Conservation (phyloP, 2,329 filamentous ascomycete genomes). For the Diaporthe longicolla region DNA sequence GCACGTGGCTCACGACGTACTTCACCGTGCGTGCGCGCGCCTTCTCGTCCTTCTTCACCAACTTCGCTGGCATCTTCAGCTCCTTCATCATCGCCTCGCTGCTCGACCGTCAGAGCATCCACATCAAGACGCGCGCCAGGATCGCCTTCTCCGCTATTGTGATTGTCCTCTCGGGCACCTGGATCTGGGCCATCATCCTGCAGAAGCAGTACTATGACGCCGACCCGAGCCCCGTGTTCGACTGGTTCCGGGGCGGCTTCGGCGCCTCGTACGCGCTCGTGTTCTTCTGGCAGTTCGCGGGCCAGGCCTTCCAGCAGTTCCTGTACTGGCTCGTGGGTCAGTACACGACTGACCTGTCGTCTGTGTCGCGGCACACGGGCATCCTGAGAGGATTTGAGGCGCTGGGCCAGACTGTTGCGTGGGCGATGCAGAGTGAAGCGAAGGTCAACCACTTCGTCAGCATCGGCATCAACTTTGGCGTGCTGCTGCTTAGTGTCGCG, state of each 20-base stretch:
- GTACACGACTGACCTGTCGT: slow-evolving; percentile 51
- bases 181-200: slow-evolving; percentile 51
- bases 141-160: slow-evolving; percentile 49
- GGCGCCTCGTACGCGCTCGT: slow-evolving; percentile 76
- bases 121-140: slow-evolving; percentile 49
- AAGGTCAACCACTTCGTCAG: slow-evolving; percentile 52
- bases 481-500: slow-evolving; percentile 48
- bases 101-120: slow-evolving; percentile 50
- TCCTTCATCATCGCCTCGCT: slow-evolving; percentile 50
- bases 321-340: slow-evolving; percentile 52
- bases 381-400: slow-evolving; percentile 51
- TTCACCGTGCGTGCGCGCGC: slow-evolving; percentile 52
- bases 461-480: slow-evolving; percentile 51
- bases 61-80: slow-evolving; percentile 49
- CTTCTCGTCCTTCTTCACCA: slow-evolving; percentile 53
- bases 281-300: slow-evolving; percentile 73
- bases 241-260: slow-evolving; percentile 62
- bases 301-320: slow-evolving; percentile 53
- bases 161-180: slow-evolving; percentile 49
- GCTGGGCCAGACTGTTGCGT: slow-evolving; percentile 51
- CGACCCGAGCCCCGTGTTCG: slow-evolving; percentile 47
- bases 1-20: slow-evolving; percentile 51
- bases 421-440: slow-evolving; percentile 52
- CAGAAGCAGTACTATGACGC: slow-evolving; percentile 51
- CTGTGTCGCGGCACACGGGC: slow-evolving; percentile 50